A percentile compares a stretch with the other conserved stretches of the same genome.
Evolutionary conservation across 768 basidiomycete genomes (phyloP).

Genomic region (Pulveroboletus sp.): DNA sequence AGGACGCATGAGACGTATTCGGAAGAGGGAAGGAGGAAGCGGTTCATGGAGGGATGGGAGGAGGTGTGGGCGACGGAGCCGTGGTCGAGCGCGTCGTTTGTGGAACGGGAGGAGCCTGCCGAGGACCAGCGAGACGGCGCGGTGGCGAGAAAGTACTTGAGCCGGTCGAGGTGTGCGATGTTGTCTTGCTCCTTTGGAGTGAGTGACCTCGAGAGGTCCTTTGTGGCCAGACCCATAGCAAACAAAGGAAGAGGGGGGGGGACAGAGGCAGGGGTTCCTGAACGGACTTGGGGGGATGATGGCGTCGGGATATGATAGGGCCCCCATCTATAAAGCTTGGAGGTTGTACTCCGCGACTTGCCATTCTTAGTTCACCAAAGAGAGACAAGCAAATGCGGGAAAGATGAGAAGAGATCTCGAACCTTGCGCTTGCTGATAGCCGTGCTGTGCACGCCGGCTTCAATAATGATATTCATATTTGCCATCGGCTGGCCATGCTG

Average conservation of each 20-base stretch:
- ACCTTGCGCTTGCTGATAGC: slow-evolving; percentile 29
- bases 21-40: slow-evolving; percentile 83
- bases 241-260: slow-evolving; percentile 12
- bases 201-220: slow-evolving; percentile 45
- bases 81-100: slow-evolving; percentile 16
- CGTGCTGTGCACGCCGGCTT: slow-evolving; percentile 28
- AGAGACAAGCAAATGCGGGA: slow-evolving; percentile 19
- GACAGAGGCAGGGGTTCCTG: slow-evolving; percentile 4
- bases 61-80: slow-evolving; percentile 40
- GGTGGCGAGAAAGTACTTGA: slow-evolving; percentile 88
- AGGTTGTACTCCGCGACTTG: slow-evolving; percentile 24
- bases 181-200: slow-evolving; percentile 64
- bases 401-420: slow-evolving; percentile 21
- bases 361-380: slow-evolving; percentile 18
- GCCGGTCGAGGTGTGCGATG: slow-evolving; percentile 72
- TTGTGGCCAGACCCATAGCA: slow-evolving; percentile 27
- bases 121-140: slow-evolving; percentile 73
- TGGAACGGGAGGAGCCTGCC: slow-evolving; percentile 28
- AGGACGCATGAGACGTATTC: slow-evolving; percentile 90
- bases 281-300: slow-evolving; percentile 13
- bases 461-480: slow-evolving; percentile 25
- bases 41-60: slow-evolving; percentile 77
- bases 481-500: slow-evolving; percentile 26
- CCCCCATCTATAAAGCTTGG: slow-evolving; percentile 25
- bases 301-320: not conserved